Evolutionary conservation across 805 yeast genomes (phyloP).

Genomic region (Deakozyma indianensis): DNA sequence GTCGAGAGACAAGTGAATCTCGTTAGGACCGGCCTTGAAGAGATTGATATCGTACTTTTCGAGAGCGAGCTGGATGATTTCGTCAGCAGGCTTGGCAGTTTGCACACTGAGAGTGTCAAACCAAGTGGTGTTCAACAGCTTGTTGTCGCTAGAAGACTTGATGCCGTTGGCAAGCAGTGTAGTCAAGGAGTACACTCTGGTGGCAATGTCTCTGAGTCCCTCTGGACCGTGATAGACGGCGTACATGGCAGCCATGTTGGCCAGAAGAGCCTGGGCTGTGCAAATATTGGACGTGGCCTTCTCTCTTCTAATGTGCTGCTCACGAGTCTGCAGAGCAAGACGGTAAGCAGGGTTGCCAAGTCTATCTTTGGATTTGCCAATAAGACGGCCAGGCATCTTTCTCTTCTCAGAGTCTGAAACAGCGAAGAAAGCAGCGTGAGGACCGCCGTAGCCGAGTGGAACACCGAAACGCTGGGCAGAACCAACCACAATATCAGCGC

Average conservation of each 20-base stretch:
- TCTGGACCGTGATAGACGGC: conserved; percentile 93
- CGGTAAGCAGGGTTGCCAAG: conserved; percentile 81
- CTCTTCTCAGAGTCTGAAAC: conserved; percentile 69
- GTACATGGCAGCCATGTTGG: conserved; percentile 90
- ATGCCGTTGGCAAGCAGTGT: conserved; percentile 53
- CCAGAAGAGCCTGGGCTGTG: conserved; percentile 93
- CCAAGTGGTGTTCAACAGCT: conserved; percentile 45
- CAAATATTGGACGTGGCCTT: conserved; percentile 96
- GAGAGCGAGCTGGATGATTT: conserved; percentile 43
- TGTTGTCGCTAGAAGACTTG: conserved; percentile 27
- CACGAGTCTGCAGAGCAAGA: conserved; percentile 93
- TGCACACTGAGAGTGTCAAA: conserved; percentile 78
- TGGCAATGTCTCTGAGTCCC: conserved; percentile 68
- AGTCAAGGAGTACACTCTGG: conserved; percentile 61
- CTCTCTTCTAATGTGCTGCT: conserved; percentile 94
- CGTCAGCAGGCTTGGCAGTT: conserved; percentile 33
- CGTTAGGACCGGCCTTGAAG: conserved; percentile 45
- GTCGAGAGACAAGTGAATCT: conserved; percentile 75
- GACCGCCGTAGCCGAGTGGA: conserved; percentile 97
- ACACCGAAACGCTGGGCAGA: conserved; percentile 94
- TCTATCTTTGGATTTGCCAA: conserved; percentile 86
- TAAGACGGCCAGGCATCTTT: conserved; percentile 92
- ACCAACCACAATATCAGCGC: conserved; percentile 90
- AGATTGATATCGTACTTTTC: conserved; percentile 56
- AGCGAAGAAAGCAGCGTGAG: conserved; percentile 96